A percentile compares a stretch with the other conserved stretches of the same genome.
phyloP scores from a whole-genome alignment of 2,329 filamentous ascomycete species.

The Colletotrichum echinochloae region DNA sequence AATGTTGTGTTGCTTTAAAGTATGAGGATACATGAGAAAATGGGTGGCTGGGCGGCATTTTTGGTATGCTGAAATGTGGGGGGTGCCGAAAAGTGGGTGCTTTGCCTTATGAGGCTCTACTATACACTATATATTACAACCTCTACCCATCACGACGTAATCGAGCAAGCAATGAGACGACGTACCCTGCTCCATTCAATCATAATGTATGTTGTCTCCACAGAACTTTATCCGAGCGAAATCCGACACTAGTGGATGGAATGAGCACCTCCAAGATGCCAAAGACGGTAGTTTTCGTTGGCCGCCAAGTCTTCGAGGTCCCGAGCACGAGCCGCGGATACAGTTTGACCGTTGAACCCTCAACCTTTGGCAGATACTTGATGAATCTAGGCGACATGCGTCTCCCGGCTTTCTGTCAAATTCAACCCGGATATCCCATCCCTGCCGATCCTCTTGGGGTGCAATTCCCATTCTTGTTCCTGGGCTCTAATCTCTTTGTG shows the following conservation, averaged over 20 bases:
- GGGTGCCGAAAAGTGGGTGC: no score
- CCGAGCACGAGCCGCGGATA: constrained; percentile 9
- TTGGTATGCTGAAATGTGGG: no score
- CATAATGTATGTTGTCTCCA: not conserved
- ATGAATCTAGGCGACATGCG: not conserved
- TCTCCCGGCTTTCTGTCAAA: not conserved
- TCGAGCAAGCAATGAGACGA: no score
- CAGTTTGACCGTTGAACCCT: constrained; percentile 12
- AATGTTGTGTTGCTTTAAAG: no score
- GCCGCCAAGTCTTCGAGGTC: not conserved
- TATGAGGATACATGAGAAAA: no score
- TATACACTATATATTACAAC: no score
- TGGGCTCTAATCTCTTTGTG: not conserved
- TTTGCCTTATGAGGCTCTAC: no score
- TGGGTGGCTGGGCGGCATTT: no score
- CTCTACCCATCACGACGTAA: no score
- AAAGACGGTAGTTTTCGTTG: not conserved
- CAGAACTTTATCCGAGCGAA: not conserved
- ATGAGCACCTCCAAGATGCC: not conserved
- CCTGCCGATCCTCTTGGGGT: not conserved
- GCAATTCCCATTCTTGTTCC: not conserved
- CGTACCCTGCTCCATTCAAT: not conserved
- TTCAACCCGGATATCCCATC: not conserved
- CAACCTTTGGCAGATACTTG: constrained; percentile 17
- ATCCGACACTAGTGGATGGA: not conserved